Evolutionary conservation across 2,329 filamentous ascomycete species (phyloP).

Genomic region (Xylariaceae sp.): DNA sequence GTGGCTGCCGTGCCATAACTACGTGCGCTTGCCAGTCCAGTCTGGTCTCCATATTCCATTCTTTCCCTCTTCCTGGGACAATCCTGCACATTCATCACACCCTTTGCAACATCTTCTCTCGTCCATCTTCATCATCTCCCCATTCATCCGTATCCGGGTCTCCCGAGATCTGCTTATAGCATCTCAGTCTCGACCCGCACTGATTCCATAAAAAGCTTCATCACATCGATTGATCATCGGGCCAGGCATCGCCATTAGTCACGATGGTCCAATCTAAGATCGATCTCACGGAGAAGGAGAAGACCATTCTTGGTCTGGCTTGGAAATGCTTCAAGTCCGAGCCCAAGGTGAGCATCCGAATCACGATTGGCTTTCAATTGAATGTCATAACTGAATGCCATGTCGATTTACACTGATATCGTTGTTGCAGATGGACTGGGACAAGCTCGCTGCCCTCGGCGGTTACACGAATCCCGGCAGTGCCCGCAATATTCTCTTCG

Average conservation of each 20-base stretch:
- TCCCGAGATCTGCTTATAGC: neutral
- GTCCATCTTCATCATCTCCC: neutral
- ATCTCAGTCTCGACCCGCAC: neutral
- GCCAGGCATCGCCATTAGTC: neutral
- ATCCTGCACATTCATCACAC: neutral
- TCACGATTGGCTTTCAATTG: neutral
- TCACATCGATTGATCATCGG: neutral
- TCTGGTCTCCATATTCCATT: neutral
- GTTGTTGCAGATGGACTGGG: conserved; percentile 17
- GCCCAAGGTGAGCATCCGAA: conserved; percentile 21
- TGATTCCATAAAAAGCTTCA: neutral
- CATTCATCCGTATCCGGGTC: neutral
- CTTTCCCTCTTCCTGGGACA: neutral
- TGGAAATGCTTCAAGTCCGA: conserved; percentile 19
- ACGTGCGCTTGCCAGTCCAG: neutral
- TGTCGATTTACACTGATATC: conserved; percentile 1
- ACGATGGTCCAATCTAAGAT: conserved; percentile 10
- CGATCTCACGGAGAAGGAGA: conserved; percentile 20
- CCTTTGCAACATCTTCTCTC: too few species aligned
- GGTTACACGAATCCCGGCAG: conserved; percentile 20
- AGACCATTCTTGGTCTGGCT: conserved; percentile 14
- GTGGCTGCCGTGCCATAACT: neutral
- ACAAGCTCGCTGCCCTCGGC: conserved; percentile 20
- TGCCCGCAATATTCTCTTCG: conserved; percentile 11
- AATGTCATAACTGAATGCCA: neutral